phyloP scores from a whole-genome alignment of 1,284 basidiomycete genomes.

The Cryptococcus deneoformans region DNA sequence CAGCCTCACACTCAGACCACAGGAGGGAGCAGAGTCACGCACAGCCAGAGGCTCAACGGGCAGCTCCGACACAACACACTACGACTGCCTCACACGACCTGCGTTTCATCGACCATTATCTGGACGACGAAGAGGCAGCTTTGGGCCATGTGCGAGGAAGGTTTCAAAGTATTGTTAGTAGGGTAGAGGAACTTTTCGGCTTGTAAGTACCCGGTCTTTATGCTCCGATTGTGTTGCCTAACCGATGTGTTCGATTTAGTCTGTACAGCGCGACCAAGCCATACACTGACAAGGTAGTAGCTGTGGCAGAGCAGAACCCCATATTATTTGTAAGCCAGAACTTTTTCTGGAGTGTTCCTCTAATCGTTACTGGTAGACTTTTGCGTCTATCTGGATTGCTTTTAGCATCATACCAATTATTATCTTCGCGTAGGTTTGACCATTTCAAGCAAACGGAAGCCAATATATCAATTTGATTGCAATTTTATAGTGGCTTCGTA shows the following conservation, averaged over 20 bases:
- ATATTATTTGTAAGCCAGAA: slow-evolving; percentile 36
- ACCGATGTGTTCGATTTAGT: slow-evolving; percentile 11
- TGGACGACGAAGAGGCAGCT: no score
- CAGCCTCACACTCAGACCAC: no score
- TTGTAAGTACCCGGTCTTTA: background rate
- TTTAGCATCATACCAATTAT: slow-evolving; percentile 33
- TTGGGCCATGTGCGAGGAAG: background rate
- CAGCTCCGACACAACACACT: no score
- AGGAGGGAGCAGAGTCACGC: no score
- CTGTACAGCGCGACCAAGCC: slow-evolving; percentile 31
- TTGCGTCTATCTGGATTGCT: slow-evolving; percentile 30
- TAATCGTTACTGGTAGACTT: slow-evolving; percentile 24
- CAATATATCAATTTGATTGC: background rate
- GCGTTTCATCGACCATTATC: no score
- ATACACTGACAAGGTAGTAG: slow-evolving; percentile 26
- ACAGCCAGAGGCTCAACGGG: no score
- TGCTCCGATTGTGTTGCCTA: background rate
- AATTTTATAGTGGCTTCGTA: slow-evolving; percentile 3
- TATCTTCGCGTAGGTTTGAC: slow-evolving; percentile 26
- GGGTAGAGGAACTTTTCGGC: background rate
- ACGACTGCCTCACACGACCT: no score
- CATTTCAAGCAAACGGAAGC: background rate
- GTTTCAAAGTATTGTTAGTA: background rate
- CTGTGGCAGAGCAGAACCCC: slow-evolving; percentile 34
- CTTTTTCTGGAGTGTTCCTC: background rate